Evolutionary conservation across 148 eudicot species (phyloP).

Genomic region (Diospyros kaki): DNA sequence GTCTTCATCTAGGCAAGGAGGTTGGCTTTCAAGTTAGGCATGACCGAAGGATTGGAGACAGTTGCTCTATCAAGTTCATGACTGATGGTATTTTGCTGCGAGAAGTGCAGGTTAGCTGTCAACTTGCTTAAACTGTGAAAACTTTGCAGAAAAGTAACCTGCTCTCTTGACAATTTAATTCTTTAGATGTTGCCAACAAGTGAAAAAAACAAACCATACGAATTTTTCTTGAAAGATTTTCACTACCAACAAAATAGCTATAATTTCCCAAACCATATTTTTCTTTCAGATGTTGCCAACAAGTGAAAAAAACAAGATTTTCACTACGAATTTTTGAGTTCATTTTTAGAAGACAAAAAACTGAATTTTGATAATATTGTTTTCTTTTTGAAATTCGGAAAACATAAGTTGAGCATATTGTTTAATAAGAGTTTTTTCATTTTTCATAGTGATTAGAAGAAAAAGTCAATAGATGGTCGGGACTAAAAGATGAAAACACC

Average conservation of each 20-base stretch:
- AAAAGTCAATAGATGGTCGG: too few species aligned
- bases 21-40: conserved; percentile 95
- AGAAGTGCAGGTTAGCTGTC: conserved; percentile 74
- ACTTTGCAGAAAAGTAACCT: not conserved
- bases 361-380: too few species aligned
- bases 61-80: conserved; percentile 87
- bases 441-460: too few species aligned
- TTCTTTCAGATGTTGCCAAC: not conserved
- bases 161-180: not conserved
- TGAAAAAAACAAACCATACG: too few species aligned
- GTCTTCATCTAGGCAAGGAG: conserved; percentile 74
- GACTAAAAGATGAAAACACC: too few species aligned
- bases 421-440: too few species aligned
- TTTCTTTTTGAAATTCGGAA: too few species aligned
- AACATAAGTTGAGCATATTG: too few species aligned
- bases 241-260: too few species aligned
- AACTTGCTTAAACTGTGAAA: not conserved
- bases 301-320: not conserved
- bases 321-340: not conserved
- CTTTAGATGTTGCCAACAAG: not conserved
- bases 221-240: not conserved
- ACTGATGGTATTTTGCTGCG: conserved; percentile 97
- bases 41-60: conserved; percentile 71
- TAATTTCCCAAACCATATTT: too few species aligned
- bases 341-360: too few species aligned